These are phyloP conservation scores for Panellus pusillus DNA, from an alignment of 768 basidiomycete genomes.

Conservation along the genomic window DNA sequence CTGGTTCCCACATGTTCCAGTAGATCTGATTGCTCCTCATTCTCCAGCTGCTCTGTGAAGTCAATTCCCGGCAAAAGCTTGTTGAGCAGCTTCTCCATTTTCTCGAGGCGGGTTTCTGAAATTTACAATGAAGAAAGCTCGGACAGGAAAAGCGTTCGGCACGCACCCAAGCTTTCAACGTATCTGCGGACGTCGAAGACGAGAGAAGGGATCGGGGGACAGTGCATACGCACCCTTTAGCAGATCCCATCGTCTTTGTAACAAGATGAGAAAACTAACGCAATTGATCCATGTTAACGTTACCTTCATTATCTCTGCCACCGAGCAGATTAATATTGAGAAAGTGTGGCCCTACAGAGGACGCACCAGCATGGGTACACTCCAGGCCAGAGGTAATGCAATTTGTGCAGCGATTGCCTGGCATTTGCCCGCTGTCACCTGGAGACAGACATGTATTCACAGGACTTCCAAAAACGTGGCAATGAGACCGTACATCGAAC, in stretches of 20 bases:
- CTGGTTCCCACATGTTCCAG: constrained; percentile 33
- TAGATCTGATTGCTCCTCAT: constrained; percentile 20
- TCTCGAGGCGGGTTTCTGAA: constrained; percentile 13
- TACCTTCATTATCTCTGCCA: constrained; percentile 64
- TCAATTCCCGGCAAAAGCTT: constrained; percentile 63
- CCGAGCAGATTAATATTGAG: too few species aligned
- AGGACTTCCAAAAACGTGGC: neutral
- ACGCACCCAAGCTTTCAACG: constrained; percentile 52
- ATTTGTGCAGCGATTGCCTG: constrained; percentile 65
- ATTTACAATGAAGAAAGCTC: neutral
- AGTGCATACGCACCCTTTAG: constrained; percentile 51
- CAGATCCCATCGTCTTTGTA: constrained; percentile 53
- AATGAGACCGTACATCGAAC: constrained; percentile 41
- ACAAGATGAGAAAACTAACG: neutral
- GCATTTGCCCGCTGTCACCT: constrained; percentile 72
- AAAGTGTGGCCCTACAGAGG: too few species aligned
- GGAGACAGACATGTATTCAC: constrained; percentile 14
- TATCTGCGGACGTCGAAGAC: constrained; percentile 39
- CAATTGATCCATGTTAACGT: neutral
- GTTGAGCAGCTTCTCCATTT: constrained; percentile 62
- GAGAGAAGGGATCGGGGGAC: neutral
- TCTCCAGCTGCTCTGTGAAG: constrained; percentile 58
- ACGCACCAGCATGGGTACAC: constrained; percentile 52
- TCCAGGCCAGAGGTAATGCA: constrained; percentile 58
- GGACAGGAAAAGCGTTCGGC: neutral